phyloP scores from a whole-genome alignment of 352 stramenopile genomes.

The Pythium scleroteichum region DNA sequence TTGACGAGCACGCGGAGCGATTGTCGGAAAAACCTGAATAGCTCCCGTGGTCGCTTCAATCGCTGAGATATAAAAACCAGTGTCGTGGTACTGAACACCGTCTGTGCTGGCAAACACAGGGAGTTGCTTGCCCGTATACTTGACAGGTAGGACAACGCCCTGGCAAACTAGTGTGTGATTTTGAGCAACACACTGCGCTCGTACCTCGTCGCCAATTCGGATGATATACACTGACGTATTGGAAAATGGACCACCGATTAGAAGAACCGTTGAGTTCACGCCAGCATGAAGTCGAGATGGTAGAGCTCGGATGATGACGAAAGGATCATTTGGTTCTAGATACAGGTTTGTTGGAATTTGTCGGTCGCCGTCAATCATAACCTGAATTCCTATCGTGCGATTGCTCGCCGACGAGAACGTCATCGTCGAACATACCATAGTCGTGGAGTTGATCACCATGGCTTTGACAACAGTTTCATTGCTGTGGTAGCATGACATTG shows the following conservation, averaged over 20 bases:
- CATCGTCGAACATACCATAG: constrained; percentile 1
- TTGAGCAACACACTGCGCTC: constrained; percentile 1
- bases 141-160: background rate
- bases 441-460: constrained; percentile 1
- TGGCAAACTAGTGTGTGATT: constrained; percentile 4
- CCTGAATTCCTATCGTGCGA: background rate
- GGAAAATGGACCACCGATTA: constrained; percentile 18
- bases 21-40: constrained; percentile 1
- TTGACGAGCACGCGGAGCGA: background rate
- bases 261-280: constrained; percentile 14
- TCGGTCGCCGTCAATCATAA: constrained; percentile 6
- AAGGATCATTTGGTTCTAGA: background rate
- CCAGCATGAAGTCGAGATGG: constrained; percentile 6
- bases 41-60: background rate
- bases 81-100: constrained; percentile 11
- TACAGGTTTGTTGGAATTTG: background rate
- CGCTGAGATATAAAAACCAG: constrained; percentile 2
- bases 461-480: background rate
- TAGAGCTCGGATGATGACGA: constrained; percentile 9
- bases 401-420: background rate
- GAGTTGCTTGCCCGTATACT: background rate
- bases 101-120: constrained; percentile 3
- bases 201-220: constrained; percentile 3
- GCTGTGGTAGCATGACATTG: constrained; percentile 22
- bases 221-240: constrained; percentile 4